A percentile compares a stretch with the other conserved stretches of the same genome.
Conservation (phyloP, 2,329 filamentous ascomycete genomes). For the Thermochaetoides dissita region DNA sequence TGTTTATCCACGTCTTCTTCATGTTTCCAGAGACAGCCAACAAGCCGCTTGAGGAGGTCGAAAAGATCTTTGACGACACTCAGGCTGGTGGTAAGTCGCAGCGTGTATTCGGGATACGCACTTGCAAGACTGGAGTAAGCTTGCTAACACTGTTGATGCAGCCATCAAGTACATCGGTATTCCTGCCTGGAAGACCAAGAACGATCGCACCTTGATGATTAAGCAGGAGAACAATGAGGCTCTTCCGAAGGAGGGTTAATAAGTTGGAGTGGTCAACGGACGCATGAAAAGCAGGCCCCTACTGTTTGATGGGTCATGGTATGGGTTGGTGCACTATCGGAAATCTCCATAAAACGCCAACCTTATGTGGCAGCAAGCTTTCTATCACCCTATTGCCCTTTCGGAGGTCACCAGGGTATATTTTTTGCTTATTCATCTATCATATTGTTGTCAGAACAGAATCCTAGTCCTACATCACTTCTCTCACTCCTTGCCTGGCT, state of each 20-base stretch:
- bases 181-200: conserved; percentile 29
- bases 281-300: background rate
- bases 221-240: background rate
- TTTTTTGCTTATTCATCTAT: too few species aligned
- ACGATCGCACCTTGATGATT: conserved; percentile 12
- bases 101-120: background rate
- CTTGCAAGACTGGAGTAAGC: background rate
- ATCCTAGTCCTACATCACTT: too few species aligned
- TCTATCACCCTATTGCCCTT: too few species aligned
- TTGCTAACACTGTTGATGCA: conserved; percentile 2
- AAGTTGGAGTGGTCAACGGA: too few species aligned
- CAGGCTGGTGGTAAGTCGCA: conserved; percentile 17
- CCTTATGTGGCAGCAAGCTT: too few species aligned
- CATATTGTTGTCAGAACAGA: too few species aligned
- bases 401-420: too few species aligned
- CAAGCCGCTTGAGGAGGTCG: conserved; percentile 29
- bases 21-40: conserved; percentile 27
- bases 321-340: too few species aligned
- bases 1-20: conserved; percentile 22
- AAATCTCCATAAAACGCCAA: too few species aligned
- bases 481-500: too few species aligned
- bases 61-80: conserved; percentile 21
- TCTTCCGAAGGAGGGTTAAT: background rate
- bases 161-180: conserved; percentile 26
- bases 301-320: background rate